Percentiles rank a stretch among this genome's conserved stretches.
Conservation (phyloP, 2,329 filamentous ascomycete genomes). For the Penicillium glabrum region DNA sequence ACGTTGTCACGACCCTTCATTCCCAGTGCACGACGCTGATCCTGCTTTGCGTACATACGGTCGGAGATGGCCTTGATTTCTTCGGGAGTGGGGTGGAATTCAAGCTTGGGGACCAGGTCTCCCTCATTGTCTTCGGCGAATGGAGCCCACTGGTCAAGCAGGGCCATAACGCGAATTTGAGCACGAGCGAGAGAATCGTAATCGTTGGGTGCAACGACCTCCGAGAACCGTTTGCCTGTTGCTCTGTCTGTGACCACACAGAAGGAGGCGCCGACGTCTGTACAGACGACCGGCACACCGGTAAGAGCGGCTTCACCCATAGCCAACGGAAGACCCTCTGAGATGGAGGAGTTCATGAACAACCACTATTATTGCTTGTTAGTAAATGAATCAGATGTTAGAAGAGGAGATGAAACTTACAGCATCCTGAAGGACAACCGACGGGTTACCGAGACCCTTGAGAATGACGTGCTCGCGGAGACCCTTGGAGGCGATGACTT, state of each 20-base stretch:
- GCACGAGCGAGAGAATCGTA: conserved; percentile 2
- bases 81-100: not conserved
- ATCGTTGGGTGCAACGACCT: conserved; percentile 2
- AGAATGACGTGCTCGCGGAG: conserved; percentile 1
- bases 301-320: conserved; percentile 4
- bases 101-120: not conserved
- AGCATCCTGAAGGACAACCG: conserved; percentile 2
- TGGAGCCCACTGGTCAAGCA: conserved; percentile 1
- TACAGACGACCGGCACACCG: conserved; percentile 3
- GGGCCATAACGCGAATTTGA: conserved; percentile 1
- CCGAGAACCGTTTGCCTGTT: not conserved
- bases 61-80: conserved; percentile 1
- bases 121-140: not conserved
- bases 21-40: not conserved
- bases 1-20: conserved; percentile 5
- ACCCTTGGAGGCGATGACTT: conserved; percentile 4
- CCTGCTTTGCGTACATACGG: conserved; percentile 3
- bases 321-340: conserved; percentile 1
- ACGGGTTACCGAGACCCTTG: conserved; percentile 6
- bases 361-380: not conserved
- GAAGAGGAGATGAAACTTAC: not conserved
- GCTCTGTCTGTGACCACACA: conserved; percentile 2
- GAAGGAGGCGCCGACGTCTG: conserved; percentile 2
- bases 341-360: conserved; percentile 6
- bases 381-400: not conserved